phyloP scores from a whole-genome alignment of 352 stramenopile species.

The Halophytophthora batemanensis region DNA sequence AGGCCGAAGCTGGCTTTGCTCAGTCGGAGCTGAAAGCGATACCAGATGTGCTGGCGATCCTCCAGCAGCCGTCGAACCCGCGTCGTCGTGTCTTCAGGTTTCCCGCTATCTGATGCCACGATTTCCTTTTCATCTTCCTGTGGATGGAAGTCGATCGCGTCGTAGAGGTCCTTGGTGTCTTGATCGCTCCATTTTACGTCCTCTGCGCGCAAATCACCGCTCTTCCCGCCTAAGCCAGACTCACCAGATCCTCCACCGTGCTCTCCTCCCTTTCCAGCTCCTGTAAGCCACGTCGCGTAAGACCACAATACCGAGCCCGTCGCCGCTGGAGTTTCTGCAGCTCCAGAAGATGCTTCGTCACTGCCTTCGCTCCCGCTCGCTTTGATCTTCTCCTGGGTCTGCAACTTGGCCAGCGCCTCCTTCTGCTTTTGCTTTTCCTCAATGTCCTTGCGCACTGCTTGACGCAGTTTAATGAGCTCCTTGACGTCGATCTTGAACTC shows the following conservation, averaged over 20 bases:
- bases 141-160: constrained; percentile 80
- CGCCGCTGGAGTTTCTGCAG: constrained; percentile 21
- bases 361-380: constrained; percentile 2
- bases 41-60: constrained; percentile 70
- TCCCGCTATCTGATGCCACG: constrained; percentile 12
- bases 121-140: constrained; percentile 27
- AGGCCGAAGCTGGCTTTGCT: constrained; percentile 52
- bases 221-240: constrained; percentile 1
- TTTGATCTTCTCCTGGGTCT: constrained; percentile 19
- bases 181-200: constrained; percentile 83
- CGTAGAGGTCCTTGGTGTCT: constrained; percentile 76
- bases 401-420: constrained; percentile 25
- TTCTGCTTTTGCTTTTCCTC: constrained; percentile 34
- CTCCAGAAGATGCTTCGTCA: background rate
- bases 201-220: constrained; percentile 24
- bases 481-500: constrained; percentile 70
- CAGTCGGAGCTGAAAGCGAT: constrained; percentile 69
- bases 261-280: constrained; percentile 11
- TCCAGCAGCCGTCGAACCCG: constrained; percentile 23
- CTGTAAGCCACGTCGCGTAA: constrained; percentile 71
- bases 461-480: constrained; percentile 63
- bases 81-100: constrained; percentile 19
- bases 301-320: constrained; percentile 59
- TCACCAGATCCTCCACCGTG: constrained; percentile 10
- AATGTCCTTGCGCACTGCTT: constrained; percentile 46